Base-by-base conservation (phyloP, 306 rosid species). In the Sechiopsis laciniata region DNA sequence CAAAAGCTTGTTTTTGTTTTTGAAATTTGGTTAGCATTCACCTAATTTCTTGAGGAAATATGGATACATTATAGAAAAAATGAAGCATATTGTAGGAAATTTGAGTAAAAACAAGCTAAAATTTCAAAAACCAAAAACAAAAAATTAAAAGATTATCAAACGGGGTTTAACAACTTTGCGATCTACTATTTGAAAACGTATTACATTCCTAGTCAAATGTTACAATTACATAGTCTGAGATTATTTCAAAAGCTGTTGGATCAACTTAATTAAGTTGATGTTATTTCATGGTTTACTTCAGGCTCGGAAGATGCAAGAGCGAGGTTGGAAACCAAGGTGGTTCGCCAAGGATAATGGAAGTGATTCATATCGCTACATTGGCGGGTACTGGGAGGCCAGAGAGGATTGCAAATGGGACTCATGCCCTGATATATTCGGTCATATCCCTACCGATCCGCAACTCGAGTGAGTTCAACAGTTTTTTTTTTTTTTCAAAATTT, bases 261-360 rank as follows among this genome's bases (percentile, higher is more conserved):
- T 35, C 24, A 32, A 63, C 10, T 6, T 6, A 14, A 59, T 21
- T 59, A 20, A 45, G 8, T 16, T 80, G n/a, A 70, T 79, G 70
- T 52, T 63, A 80, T 78, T 78, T 53, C 63, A 15, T 26, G 50
- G 20, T 32, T 42, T 42, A 7, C 11, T 83, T 75, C 84, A 95
- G 99, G 97, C 99, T 35, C 86, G 97, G 77, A 88, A 84, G 82
- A 91, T 95, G 99, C 99, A 95, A 85, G 97, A 95, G 78, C 81
- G 91, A 19, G 99, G 99, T 53, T 95, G 99, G 99, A 88, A 84
- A 81, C 97, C 99, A 5, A 89, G 84, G 74, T 95, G 99, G 99
- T 95, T 95, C 76, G 81, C 86, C 0, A 84, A 78, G 81, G 97
- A 95, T 68, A 87, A 88, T 79, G 91, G 73, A 3, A 89, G 82